A percentile compares a stretch with the other conserved stretches of the same genome.
These are phyloP conservation scores for Capronia americana DNA, from an alignment of 2,329 filamentous ascomycete genomes.

Conservation along the genomic window DNA sequence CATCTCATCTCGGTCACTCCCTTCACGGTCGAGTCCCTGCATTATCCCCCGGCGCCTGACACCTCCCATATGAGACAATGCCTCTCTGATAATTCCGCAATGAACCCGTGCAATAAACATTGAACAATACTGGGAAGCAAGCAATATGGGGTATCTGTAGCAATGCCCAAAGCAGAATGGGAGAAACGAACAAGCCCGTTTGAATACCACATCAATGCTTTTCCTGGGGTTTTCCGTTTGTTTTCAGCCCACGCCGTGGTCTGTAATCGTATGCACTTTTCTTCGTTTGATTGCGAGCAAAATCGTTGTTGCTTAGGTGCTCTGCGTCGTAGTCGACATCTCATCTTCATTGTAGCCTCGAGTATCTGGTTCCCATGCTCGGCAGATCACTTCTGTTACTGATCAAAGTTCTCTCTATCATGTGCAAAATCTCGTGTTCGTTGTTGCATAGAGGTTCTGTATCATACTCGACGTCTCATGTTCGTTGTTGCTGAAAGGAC, in stretches of 20 bases:
- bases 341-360: not conserved
- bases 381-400: not conserved
- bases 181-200: slow-evolving; percentile 23
- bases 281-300: slow-evolving; percentile 7
- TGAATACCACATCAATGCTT: slow-evolving; percentile 24
- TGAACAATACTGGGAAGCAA: slow-evolving; percentile 5
- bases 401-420: not conserved
- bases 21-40: not conserved
- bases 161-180: slow-evolving; percentile 26
- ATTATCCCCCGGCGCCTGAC: not conserved
- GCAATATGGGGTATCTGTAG: slow-evolving; percentile 35
- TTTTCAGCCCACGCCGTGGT: slow-evolving; percentile 5
- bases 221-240: slow-evolving; percentile 12
- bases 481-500: slow-evolving; percentile 2
- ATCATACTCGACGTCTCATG: not conserved
- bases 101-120: not conserved
- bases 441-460: not conserved
- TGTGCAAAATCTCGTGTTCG: not conserved
- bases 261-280: slow-evolving; percentile 16
- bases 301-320: slow-evolving; percentile 23
- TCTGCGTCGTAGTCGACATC: slow-evolving; percentile 8
- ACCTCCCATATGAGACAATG: not conserved
- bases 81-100: not conserved
- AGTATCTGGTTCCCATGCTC: not conserved
- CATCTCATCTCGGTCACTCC: not conserved